phyloP scores from a whole-genome alignment of 176 grass and related monocot species.

The Musa troglodytarum region DNA sequence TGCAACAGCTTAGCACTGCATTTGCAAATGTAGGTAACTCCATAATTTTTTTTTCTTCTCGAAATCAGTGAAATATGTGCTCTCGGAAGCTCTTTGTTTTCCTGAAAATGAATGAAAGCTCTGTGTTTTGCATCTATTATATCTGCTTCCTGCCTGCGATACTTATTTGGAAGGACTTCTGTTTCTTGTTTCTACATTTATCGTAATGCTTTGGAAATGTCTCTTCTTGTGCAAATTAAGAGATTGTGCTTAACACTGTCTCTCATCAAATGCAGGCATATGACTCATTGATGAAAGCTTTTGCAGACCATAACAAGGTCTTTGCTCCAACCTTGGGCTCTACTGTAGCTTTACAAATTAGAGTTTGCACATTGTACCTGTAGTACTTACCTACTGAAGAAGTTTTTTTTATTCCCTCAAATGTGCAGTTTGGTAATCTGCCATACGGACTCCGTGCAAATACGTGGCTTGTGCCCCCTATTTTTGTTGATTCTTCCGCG shows the following conservation, averaged over 20 bases:
- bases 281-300: slow-evolving; percentile 73
- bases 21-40: slow-evolving; percentile 73
- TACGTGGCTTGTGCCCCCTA: slow-evolving; percentile 79
- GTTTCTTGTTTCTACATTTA: too few species aligned
- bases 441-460: slow-evolving; percentile 97
- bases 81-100: neutral
- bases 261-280: slow-evolving; percentile 52
- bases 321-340: slow-evolving; percentile 12
- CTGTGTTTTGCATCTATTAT: neutral
- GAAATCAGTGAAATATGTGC: neutral
- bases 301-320: slow-evolving; percentile 94
- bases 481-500: slow-evolving; percentile 53
- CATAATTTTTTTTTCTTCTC: neutral
- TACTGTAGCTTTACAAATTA: neutral
- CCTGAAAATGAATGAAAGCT: neutral
- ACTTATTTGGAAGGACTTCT: too few species aligned
- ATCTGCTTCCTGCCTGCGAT: neutral
- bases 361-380: slow-evolving; percentile 6
- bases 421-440: slow-evolving; percentile 88
- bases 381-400: neutral
- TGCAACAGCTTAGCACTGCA: slow-evolving; percentile 84
- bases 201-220: neutral
- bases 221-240: too few species aligned
- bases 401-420: slow-evolving; percentile 17
- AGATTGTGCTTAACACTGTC: neutral